These are phyloP conservation scores for Lactarius tabidus DNA, from an alignment of 768 basidiomycete genomes.

Conservation along the genomic window DNA sequence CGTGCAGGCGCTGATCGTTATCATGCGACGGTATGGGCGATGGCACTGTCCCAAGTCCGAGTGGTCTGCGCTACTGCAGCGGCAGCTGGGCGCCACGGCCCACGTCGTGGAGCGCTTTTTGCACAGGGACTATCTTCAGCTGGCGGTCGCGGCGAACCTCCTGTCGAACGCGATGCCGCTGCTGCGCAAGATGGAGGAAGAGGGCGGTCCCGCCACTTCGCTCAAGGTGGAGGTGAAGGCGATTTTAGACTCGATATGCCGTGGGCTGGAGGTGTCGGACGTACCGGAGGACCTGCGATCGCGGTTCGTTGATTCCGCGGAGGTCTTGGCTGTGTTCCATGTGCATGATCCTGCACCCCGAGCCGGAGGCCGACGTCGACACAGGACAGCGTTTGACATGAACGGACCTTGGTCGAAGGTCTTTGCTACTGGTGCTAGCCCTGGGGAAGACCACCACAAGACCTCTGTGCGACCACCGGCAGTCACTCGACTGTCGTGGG, in stretches of 20 bases:
- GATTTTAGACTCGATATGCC: slow-evolving; percentile 14
- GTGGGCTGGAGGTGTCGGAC: background rate
- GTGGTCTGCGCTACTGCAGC: slow-evolving; percentile 4
- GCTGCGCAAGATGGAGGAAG: background rate
- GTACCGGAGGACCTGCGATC: slow-evolving; percentile 5
- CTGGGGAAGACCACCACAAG: background rate
- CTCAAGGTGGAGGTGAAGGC: slow-evolving; percentile 11
- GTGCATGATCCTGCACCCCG: background rate
- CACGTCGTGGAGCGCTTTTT: background rate
- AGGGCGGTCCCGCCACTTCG: background rate
- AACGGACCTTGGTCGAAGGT: slow-evolving; percentile 10
- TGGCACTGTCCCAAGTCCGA: slow-evolving; percentile 15
- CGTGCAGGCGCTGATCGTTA: slow-evolving; percentile 6
- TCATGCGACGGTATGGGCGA: slow-evolving; percentile 3
- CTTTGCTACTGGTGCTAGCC: background rate
- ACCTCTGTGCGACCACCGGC: background rate
- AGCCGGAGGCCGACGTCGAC: background rate
- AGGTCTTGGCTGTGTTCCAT: slow-evolving; percentile 6
- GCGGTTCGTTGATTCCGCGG: background rate
- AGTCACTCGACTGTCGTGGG: background rate
- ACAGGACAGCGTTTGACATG: background rate
- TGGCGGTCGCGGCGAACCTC: slow-evolving; percentile 10
- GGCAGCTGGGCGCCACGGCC: background rate
- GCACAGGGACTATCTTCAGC: background rate
- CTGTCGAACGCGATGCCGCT: background rate